Percentiles rank a stretch among this genome's conserved stretches.
phyloP scores from a whole-genome alignment of 2,329 filamentous ascomycete species.

The Microdochium trichocladiopsis region DNA sequence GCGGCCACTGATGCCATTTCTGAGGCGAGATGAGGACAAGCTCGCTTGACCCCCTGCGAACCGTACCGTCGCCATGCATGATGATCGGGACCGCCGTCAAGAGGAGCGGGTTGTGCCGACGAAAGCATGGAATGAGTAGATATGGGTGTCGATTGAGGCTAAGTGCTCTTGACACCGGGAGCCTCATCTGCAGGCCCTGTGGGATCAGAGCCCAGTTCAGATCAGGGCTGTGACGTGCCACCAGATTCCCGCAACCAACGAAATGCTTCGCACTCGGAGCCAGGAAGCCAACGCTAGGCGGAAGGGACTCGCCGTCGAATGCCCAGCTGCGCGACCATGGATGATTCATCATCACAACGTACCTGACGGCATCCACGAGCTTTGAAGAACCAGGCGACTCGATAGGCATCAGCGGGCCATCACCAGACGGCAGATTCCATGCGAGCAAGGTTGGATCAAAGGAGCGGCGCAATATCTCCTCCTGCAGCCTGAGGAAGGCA shows the following conservation, averaged over 20 bases:
- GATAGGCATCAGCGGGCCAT: not conserved
- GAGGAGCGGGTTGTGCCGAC: not conserved
- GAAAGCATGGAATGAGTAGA: not conserved
- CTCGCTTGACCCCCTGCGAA: not conserved
- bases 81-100: not conserved
- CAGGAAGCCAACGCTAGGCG: not conserved
- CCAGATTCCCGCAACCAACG: not conserved
- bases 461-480: constrained; percentile 3
- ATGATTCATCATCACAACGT: not conserved
- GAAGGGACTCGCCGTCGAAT: not conserved
- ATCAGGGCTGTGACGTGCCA: not conserved
- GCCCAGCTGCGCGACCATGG: not conserved
- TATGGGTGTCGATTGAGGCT: not conserved
- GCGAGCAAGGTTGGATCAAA: constrained; percentile 9
- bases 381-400: not conserved
- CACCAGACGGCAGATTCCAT: not conserved
- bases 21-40: not conserved
- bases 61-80: not conserved
- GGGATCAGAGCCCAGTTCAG: not conserved
- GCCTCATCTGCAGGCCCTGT: not conserved
- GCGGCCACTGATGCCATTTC: not conserved
- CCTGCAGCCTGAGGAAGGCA: constrained; percentile 1
- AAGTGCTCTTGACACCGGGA: not conserved
- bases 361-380: not conserved
- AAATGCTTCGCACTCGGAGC: not conserved